A percentile compares a stretch with the other conserved stretches of the same genome.
phyloP scores from a whole-genome alignment of 2,329 filamentous ascomycete species.

The Coniella vitis region DNA sequence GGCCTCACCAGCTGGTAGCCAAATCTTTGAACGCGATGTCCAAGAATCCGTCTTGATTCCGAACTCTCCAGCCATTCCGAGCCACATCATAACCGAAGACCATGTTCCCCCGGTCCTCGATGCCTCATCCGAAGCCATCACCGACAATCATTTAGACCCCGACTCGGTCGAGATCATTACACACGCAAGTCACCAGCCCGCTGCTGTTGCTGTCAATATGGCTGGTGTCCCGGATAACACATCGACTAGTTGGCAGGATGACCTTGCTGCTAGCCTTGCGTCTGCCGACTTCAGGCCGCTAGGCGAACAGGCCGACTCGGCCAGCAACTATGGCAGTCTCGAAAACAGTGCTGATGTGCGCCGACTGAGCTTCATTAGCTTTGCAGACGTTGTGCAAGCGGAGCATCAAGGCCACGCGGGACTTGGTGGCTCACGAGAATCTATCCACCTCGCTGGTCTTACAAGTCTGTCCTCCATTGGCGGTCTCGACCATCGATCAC shows the following conservation, averaged over 20 bases:
- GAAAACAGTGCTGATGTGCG: conserved; percentile 65
- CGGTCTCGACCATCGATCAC: conserved; percentile 54
- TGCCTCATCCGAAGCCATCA: conserved; percentile 87
- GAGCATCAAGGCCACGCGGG: conserved; percentile 63
- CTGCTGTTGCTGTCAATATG: conserved; percentile 59
- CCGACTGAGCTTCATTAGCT: conserved; percentile 89
- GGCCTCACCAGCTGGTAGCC: conserved; percentile 68
- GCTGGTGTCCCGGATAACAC: conserved; percentile 28
- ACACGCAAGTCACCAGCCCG: conserved; percentile 75
- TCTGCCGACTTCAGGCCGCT: conserved; percentile 44
- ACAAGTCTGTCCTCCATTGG: conserved; percentile 49
- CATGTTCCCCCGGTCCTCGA: conserved; percentile 87
- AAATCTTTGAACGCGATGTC: conserved; percentile 92
- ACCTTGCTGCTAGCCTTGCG: conserved; percentile 22
- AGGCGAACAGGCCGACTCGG: conserved; percentile 34
- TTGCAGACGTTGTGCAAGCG: conserved; percentile 87
- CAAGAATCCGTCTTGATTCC: conserved; percentile 71
- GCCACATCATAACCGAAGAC: conserved; percentile 91
- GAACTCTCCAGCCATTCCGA: conserved; percentile 78
- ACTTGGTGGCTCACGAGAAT: conserved; percentile 54
- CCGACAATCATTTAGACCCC: conserved; percentile 74
- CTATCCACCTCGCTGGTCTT: conserved; percentile 61
- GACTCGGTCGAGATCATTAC: conserved; percentile 92
- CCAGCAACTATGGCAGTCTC: conserved; percentile 69
- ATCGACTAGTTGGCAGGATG: conserved; percentile 21